Evolutionary conservation across 176 grass and related monocot species (phyloP).

Genomic region (Aegilops tauschii): DNA sequence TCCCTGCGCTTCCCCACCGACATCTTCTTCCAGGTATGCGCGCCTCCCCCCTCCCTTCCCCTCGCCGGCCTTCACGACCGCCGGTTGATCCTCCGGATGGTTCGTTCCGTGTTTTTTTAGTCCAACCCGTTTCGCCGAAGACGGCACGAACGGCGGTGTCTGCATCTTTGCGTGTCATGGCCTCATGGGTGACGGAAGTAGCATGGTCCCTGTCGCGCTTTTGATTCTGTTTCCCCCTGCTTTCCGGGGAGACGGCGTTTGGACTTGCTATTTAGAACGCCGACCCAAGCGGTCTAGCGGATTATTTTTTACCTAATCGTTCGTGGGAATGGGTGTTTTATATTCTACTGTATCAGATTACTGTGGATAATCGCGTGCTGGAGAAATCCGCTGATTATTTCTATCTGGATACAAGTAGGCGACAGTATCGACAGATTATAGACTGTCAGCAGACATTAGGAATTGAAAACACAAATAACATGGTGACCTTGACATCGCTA

Average conservation of each 20-base stretch:
- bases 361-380: neutral
- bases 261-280: neutral
- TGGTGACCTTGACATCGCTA: neutral
- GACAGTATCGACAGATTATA: neutral
- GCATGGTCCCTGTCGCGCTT: neutral
- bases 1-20: conserved; percentile 68
- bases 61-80: neutral
- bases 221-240: neutral
- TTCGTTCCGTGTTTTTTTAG: neutral
- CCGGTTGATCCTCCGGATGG: neutral
- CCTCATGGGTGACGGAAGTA: neutral
- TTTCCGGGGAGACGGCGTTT: conserved; percentile 10
- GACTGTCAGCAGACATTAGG: neutral
- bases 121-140: neutral
- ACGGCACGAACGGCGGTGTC: neutral
- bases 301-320: neutral
- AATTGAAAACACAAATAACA: neutral
- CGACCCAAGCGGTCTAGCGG: neutral
- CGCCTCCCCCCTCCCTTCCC: neutral
- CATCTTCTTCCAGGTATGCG: conserved; percentile 69
- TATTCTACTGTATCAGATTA: neutral
- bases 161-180: neutral
- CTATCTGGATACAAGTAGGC: neutral
- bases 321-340: neutral
- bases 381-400: neutral